Percentiles rank a stretch among this genome's conserved stretches.
Conservation (phyloP, 768 basidiomycete species). For the Phanerodontia chrysosporium region DNA sequence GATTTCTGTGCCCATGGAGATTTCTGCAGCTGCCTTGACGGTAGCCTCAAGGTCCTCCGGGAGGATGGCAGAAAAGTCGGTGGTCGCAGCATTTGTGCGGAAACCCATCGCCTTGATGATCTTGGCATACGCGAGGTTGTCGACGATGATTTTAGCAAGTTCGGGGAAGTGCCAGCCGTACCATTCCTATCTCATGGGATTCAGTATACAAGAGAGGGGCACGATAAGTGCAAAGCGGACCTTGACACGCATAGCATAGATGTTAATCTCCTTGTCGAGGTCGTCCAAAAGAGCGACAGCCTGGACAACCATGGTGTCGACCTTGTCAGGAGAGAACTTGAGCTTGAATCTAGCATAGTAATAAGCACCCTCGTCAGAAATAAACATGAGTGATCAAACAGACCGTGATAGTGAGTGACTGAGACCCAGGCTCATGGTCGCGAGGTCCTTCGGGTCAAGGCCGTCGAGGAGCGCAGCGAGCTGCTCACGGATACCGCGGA, state of each 20-base stretch:
- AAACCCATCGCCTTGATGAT: slow-evolving; percentile 94
- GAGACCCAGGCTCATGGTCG: slow-evolving; percentile 96
- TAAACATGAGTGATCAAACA: slow-evolving; percentile 14
- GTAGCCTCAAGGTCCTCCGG: slow-evolving; percentile 97
- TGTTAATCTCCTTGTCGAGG: slow-evolving; percentile 99
- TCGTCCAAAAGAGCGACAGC: slow-evolving; percentile 97
- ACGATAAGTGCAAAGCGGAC: slow-evolving; percentile 37
- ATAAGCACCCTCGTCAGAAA: not conserved
- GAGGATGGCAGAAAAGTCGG: slow-evolving; percentile 83
- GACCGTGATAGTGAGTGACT: slow-evolving; percentile 95
- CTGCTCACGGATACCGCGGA: slow-evolving; percentile 93
- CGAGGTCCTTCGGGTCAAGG: slow-evolving; percentile 87
- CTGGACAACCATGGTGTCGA: slow-evolving; percentile 99
- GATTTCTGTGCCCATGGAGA: slow-evolving; percentile 99
- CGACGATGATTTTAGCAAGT: slow-evolving; percentile 96
- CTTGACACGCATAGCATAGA: slow-evolving; percentile 98
- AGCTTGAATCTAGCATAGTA: slow-evolving; percentile 77
- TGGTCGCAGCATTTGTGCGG: slow-evolving; percentile 87
- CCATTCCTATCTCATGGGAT: slow-evolving; percentile 75
- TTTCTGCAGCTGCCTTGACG: slow-evolving; percentile 92
- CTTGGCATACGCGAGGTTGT: slow-evolving; percentile 97
- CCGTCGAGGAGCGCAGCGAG: slow-evolving; percentile 84
- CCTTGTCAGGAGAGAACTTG: slow-evolving; percentile 99
- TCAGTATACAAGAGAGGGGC: slow-evolving; percentile 1
- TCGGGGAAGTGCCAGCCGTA: slow-evolving; percentile 99